These are phyloP conservation scores for Cercophora newfieldiana DNA, from an alignment of 495 filamentous ascomycete species.

Conservation along the genomic window DNA sequence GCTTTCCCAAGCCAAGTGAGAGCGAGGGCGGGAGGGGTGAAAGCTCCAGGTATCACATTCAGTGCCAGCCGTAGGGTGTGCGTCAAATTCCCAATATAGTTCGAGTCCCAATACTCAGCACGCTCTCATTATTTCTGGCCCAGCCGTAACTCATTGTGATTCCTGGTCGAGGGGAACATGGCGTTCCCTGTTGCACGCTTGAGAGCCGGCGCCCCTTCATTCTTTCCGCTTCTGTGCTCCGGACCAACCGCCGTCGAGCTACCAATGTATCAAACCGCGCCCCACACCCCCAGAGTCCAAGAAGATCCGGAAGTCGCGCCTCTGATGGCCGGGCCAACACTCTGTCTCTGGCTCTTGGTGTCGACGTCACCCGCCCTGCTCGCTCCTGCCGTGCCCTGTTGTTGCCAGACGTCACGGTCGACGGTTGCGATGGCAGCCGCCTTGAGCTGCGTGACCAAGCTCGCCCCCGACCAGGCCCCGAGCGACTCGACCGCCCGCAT, in stretches of 20 bases:
- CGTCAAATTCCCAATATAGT: background rate
- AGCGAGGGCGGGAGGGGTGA: background rate
- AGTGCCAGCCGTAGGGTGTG: background rate
- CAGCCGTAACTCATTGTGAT: background rate
- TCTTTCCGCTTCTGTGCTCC: background rate
- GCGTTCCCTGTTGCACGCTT: no score
- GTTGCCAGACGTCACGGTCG: slow-evolving; percentile 80
- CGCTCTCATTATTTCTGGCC: background rate
- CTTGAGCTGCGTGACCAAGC: slow-evolving; percentile 75
- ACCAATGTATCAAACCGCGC: slow-evolving; percentile 30
- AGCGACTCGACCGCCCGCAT: slow-evolving; percentile 79
- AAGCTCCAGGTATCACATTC: background rate
- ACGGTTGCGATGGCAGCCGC: slow-evolving; percentile 77
- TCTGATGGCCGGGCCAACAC: slow-evolving; percentile 58
- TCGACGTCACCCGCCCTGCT: slow-evolving; percentile 62
- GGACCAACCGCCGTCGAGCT: background rate
- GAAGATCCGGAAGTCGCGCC: slow-evolving; percentile 55
- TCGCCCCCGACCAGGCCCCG: slow-evolving; percentile 87
- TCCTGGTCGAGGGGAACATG: background rate
- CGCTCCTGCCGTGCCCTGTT: slow-evolving; percentile 73
- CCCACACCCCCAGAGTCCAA: slow-evolving; percentile 84
- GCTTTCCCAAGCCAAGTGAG: background rate
- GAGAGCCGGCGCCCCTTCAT: no score
- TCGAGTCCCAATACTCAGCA: no score
- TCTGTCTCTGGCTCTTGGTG: slow-evolving; percentile 55